phyloP scores from a whole-genome alignment of 2,329 filamentous ascomycete genomes.

The Paecilomyces sp. region DNA sequence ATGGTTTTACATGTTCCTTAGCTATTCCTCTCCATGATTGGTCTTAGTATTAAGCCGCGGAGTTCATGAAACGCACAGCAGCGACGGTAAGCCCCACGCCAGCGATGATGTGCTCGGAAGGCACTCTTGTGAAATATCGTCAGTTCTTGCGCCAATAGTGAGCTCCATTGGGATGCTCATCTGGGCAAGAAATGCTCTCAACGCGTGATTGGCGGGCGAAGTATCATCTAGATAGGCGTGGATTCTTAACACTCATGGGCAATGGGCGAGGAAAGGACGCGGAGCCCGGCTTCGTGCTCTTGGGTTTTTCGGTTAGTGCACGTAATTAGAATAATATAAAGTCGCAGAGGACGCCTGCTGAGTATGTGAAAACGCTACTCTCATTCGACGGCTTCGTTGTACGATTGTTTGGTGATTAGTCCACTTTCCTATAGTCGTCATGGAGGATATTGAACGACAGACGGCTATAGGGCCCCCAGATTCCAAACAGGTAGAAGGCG shows the following conservation, averaged over 20 bases:
- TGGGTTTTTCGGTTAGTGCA: neutral
- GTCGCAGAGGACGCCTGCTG: neutral
- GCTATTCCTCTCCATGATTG: neutral
- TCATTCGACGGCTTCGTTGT: neutral
- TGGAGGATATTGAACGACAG: slow-evolving; percentile 15
- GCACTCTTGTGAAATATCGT: slow-evolving; percentile 12
- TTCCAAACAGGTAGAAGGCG: slow-evolving; percentile 2
- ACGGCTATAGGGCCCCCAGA: slow-evolving; percentile 7
- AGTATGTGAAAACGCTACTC: neutral
- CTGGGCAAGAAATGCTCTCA: neutral
- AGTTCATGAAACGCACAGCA: neutral
- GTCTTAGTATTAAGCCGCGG: neutral
- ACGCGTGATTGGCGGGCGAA: neutral
- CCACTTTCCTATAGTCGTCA: neutral
- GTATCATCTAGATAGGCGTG: neutral
- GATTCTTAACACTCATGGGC: neutral
- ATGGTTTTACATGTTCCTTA: neutral
- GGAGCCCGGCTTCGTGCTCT: too few relatives aligned
- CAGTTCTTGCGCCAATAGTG: slow-evolving; percentile 5
- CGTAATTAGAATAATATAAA: neutral
- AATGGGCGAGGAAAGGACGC: neutral
- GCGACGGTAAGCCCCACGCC: neutral
- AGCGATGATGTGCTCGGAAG: slow-evolving; percentile 17
- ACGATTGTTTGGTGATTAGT: neutral
- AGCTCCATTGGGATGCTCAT: neutral